phyloP scores from a whole-genome alignment of 768 basidiomycete genomes.

The Macrolepiota dolichaula region DNA sequence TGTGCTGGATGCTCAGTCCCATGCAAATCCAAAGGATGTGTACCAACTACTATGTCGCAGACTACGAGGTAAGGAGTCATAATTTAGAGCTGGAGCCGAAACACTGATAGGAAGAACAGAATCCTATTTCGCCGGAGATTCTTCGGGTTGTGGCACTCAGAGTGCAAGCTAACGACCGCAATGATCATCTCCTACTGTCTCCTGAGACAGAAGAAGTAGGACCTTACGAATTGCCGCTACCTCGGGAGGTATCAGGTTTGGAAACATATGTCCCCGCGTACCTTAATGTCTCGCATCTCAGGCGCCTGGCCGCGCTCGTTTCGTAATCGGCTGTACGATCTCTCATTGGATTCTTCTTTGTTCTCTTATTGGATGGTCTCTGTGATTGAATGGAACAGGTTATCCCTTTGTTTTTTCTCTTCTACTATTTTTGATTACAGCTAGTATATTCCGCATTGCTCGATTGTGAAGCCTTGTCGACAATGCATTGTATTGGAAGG shows the following conservation, averaged over 20 bases:
- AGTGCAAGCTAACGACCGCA: constrained; percentile 93
- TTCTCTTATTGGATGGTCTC: constrained; percentile 30
- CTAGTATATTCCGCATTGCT: constrained; percentile 40
- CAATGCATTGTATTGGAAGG: constrained; percentile 34
- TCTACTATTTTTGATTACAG: neutral
- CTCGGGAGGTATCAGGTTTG: constrained; percentile 91
- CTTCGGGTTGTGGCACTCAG: constrained; percentile 94
- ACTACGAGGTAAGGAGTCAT: constrained; percentile 77
- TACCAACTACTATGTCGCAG: constrained; percentile 97
- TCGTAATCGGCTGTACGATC: constrained; percentile 40
- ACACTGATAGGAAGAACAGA: constrained; percentile 40
- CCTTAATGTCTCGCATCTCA: constrained; percentile 84
- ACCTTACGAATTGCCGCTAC: constrained; percentile 89
- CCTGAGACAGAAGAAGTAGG: constrained; percentile 98
- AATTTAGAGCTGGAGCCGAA: neutral
- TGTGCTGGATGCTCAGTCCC: constrained; percentile 99
- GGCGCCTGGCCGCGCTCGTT: constrained; percentile 84
- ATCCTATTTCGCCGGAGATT: constrained; percentile 96
- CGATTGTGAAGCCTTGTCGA: constrained; percentile 34
- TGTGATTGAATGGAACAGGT: constrained; percentile 1
- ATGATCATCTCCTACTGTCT: constrained; percentile 92
- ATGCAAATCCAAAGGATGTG: constrained; percentile 99
- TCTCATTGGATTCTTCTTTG: constrained; percentile 15
- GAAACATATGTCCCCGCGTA: constrained; percentile 97
- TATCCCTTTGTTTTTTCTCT: neutral